Percentiles rank a stretch among this genome's conserved stretches.
Evolutionary conservation across 2,329 filamentous ascomycete genomes (phyloP).

Genomic region (Colletotrichum eremochloae): DNA sequence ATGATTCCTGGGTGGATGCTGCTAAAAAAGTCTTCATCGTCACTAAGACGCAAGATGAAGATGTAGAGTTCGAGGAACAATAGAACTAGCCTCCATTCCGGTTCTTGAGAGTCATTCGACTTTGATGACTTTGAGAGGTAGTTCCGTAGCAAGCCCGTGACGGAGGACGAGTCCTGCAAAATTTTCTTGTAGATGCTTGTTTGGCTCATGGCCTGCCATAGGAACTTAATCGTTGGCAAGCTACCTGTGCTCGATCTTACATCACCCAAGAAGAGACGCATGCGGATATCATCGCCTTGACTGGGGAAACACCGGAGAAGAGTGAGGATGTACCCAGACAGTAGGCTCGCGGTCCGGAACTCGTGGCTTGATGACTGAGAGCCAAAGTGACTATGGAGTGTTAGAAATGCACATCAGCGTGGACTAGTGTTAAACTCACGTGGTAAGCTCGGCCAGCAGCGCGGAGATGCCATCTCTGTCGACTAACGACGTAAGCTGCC

Average conservation of each 20-base stretch:
- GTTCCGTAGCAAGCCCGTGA: conserved; percentile 46
- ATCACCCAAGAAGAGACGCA: conserved; percentile 90
- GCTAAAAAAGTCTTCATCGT: conserved; percentile 94
- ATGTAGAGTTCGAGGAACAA: conserved; percentile 95
- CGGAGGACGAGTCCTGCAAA: conserved; percentile 42
- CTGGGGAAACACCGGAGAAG: conserved; percentile 87
- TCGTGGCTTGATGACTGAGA: conserved; percentile 48
- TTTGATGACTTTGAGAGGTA: conserved; percentile 45
- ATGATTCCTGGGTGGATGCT: conserved; percentile 59
- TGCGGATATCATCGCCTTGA: conserved; percentile 88
- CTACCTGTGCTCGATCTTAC: conserved; percentile 59
- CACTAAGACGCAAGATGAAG: conserved; percentile 91
- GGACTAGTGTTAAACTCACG: conserved; percentile 7
- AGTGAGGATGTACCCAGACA: conserved; percentile 89
- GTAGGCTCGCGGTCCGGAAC: conserved; percentile 64
- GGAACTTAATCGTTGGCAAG: conserved; percentile 81
- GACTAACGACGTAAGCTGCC: conserved; percentile 78
- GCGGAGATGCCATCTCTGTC: conserved; percentile 80
- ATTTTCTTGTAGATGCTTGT: conserved; percentile 50
- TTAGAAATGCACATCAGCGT: conserved; percentile 6
- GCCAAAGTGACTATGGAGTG: conserved; percentile 34
- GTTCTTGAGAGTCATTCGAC: conserved; percentile 55
- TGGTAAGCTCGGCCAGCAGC: conserved; percentile 57
- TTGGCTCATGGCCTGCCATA: conserved; percentile 76
- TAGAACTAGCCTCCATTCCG: conserved; percentile 90